Base-by-base conservation (phyloP, 2,329 filamentous ascomycete species). In the Alternaria burnsii region DNA sequence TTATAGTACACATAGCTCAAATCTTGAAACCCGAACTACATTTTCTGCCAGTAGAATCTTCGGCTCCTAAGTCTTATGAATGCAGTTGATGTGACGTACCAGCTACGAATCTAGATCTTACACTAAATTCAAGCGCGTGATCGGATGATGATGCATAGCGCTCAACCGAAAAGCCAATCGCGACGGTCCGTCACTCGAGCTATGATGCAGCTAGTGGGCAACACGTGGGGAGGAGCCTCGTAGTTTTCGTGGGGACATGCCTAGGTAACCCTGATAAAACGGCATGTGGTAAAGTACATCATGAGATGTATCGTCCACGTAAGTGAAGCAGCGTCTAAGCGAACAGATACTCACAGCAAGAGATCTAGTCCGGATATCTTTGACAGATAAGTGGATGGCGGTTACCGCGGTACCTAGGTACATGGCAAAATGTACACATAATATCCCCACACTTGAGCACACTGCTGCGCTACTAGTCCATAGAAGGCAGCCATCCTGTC, bases 141-240 rank as follows among this genome's bases (percentile, higher is more conserved):
- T 41, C 50, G 11, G 18, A 41, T 6, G 50, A 50, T 50, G 30
- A 50, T 50, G 46, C 46, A 50, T 38, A 52, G 50, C 50, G n/a
- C 36, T 28, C 34, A 41, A 52, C 36, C 36, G 36, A 41, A 24
- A 54, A 54, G 28, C 52, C 52, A 54, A 54, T 46, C 26, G 52
- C 52, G 28, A 36, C 52, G 52, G 28, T 52, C 50, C 50, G 50
- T 52, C 50, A 11, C 24, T 30, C 10, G 36, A 41, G 34, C 48
- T 40, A 28, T 52, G 48, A 52, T 52, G 32, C 26, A 43, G 26
- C 52, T 44, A 54, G 52, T 36, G 40, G 26, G 18, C n/a, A 54
- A 54, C 52, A 54, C 52, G 52, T 54, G 30, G 52, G 41, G 38
- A 36, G 46, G 34, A 54, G 41, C 40, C 30, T 34, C 26, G 26